Evolutionary conservation across 202 grass and related monocot genomes (phyloP), one percentile per base, ranked within the genome.

Genomic region (Eragrostis tef): DNA sequence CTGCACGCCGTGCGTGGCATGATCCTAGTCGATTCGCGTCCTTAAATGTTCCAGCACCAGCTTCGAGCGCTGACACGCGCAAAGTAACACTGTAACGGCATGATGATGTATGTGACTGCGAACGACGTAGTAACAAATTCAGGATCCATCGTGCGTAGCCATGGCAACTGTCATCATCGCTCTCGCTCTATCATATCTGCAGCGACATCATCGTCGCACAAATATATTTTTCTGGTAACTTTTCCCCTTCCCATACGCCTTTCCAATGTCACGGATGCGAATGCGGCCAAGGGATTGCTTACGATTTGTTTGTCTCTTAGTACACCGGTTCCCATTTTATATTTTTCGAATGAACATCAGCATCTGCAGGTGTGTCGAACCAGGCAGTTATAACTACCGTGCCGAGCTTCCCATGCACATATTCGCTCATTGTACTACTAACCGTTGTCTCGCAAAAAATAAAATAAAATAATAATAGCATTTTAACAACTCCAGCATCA

Each of bases 261-360:
- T 80, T 49, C 42, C 75, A 8, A 74, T 80, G 84, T 65, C 50
- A 67, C 27, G 31, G 57, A 71, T 46, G 49, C 54, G 43, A 29
- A 63, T 41, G 44, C 26, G 11, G 36, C 11, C 78, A 68, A 73
- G 15, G 45, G 57, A 20, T 25, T 46, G 51, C 50, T 58, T 53
- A 44, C 60, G 27, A 31, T 69, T n/a, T 36, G 21, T 56, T 47
- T 41, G 27, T 70, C 41, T 67, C 2, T 7, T 34, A 78, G 48
- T 9, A 15, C 19, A 9, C 51, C 41, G 7, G 34, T 39, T 15
- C 39, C 42, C 52, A 29, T 3, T n/a, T n/a, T 17, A 17, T 17
- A 12, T 49, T 48, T 34, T 7, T 48, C 4, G 43, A 65, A 48
- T 6, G 39, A 45, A 39, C 34, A 3, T 52, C 20, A 13, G 22